phyloP scores from a whole-genome alignment of 192 early-diverging fungal genomes.

The Backusella tuberculispora region DNA sequence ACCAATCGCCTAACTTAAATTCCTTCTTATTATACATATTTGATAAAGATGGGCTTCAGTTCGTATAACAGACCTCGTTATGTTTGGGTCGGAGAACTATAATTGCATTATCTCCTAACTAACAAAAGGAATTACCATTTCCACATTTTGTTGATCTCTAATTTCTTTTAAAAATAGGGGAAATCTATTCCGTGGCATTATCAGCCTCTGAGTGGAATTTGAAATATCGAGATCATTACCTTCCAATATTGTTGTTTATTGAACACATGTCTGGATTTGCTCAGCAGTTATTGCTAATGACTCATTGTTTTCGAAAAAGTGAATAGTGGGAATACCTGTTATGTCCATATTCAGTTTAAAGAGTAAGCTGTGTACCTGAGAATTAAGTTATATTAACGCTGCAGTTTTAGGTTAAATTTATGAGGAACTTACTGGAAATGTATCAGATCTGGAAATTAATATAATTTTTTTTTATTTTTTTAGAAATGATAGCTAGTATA shows the following conservation, averaged over 20 bases:
- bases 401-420: not conserved
- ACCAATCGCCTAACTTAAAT: not conserved
- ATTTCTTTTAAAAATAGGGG: not conserved
- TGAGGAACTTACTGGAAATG: not conserved
- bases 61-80: not conserved
- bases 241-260: conserved; percentile 1
- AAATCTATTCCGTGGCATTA: not conserved
- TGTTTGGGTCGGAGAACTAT: not conserved
- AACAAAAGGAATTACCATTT: not conserved
- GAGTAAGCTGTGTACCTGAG: not conserved
- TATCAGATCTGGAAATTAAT: conserved; percentile 15
- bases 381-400: not conserved
- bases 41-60: not conserved
- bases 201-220: not conserved
- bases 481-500: not conserved
- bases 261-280: not conserved
- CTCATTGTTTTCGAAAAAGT: not conserved
- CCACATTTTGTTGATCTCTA: conserved; percentile 14
- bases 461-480: not conserved
- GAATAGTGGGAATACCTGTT: not conserved
- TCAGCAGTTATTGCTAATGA: not conserved
- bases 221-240: not conserved
- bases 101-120: not conserved
- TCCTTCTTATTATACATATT: not conserved
- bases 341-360: not conserved